Base-by-base conservation (phyloP, 2,329 filamentous ascomycete genomes). In the Colletotrichum liriopes region DNA sequence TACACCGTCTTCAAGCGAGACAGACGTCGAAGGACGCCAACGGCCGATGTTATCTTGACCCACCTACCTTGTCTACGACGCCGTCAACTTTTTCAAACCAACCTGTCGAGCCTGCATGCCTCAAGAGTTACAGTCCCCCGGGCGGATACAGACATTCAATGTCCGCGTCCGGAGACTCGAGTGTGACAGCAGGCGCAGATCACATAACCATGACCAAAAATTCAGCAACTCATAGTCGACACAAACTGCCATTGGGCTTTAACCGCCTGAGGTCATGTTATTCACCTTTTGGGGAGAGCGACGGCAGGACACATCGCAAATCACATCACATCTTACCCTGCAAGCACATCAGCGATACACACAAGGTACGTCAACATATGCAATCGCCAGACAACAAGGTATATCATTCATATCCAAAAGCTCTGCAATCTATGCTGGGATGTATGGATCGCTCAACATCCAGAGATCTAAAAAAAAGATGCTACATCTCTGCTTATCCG, bases 401-500 rank as follows among this genome's bases (percentile, higher is more conserved):
- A 35, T 64, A 35, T 47, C 49, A 54, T 54, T 32, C 37, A 32
- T 43, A n/a, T 29, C 61, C 37, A 41, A 43, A 64, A 35, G 49
- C 37, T 43, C 18, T 45, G 37, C 11, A 35, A 35, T 32, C 37
- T 64, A 64, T 55, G 37, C 35, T 35, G 18, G 26, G 26, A 64
- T 55, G 37, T 64, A 55, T 55, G 49, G 37, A 64, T 55, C 61
- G 37, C 61, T 64, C 49, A 35, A 23, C 37, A 14, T 45, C 49
- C 61, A 2, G 16, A 35, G 9, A 12, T 32, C n/a, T 37, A 41
- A 5, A 52, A 52, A 39, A 64, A 35, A 5, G 11, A 54, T 18
- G 35, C 51, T 29, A 23, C 23, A 52, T 55, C 37, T 55, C 29
- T 55, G 52, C 18, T 35, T 32, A 45, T 49, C 61, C 61, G 49